Base-by-base conservation (phyloP, 306 rosid genomes). In the Prosopis cineraria region DNA sequence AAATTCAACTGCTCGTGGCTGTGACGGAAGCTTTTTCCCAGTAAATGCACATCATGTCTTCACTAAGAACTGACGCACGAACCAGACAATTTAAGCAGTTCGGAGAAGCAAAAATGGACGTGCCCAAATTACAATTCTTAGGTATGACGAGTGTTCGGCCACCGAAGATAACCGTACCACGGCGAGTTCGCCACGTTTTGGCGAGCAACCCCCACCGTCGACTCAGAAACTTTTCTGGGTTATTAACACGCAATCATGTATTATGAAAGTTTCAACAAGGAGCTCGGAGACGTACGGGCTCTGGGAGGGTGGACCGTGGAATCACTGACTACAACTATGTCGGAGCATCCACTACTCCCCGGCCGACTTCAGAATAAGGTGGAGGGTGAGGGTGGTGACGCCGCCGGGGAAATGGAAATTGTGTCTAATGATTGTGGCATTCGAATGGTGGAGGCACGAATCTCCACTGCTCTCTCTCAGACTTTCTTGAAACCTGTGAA, bases 221-320 rank as follows among this genome's bases (percentile, higher is more conserved):
- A 68, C 5, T 1, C 63, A 17, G 84, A 56, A 3, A 73, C 34
- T 8, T 73, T 80, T 56, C 45, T 48, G 0, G 86, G 87, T 37
- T 80, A 91, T 52, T 52, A n/a, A 52, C 33, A 89, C 25, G 50
- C 80, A 12, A 79, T 87, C 29, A 24, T 89, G 12, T 91, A 79
- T 84, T 82, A 82, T 76, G 70, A 70, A 36, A 84, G 63, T 7
- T 0, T 29, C 34, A 62, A 29, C 0, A 56, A 71, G 4, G 81
- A 80, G 1, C 84, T 11, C 45, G 16, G 76, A 1, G 25, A 67
- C 2, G 82, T 80, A 48, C 82, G 90, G 88, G 34, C 45, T 29
- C 64, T 89, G 52, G 89, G 84, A 10, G 90, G 96, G n/a, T 85
- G 90, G 91, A 69, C 48, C 13, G 82, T 79, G 69, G 91, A 91